phyloP scores from a whole-genome alignment of 129 eudicot species.

The Deinandra increscens region DNA sequence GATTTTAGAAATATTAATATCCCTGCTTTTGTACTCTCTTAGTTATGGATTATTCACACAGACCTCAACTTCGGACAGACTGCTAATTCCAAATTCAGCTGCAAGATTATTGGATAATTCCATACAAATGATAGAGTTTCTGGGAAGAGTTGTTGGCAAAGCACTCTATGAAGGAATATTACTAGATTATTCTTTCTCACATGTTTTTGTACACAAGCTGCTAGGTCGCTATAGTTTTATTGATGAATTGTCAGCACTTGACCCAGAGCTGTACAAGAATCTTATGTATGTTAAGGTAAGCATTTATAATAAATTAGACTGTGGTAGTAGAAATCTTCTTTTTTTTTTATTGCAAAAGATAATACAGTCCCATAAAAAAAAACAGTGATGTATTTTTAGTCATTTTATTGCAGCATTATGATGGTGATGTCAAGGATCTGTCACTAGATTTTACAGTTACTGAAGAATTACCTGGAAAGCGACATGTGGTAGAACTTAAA shows the following conservation, averaged over 20 bases:
- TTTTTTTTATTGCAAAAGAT: background rate
- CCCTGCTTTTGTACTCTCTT: background rate
- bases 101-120: conserved; percentile 81
- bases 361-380: background rate
- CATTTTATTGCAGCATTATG: conserved; percentile 73
- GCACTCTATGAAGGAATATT: conserved; percentile 96
- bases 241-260: conserved; percentile 88
- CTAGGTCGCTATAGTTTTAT: conserved; percentile 93
- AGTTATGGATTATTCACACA: conserved; percentile 93
- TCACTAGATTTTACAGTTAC: conserved; percentile 91
- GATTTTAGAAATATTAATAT: background rate
- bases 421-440: conserved; percentile 86
- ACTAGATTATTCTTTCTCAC: conserved; percentile 90
- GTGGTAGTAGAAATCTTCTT: background rate
- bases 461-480: conserved; percentile 79
- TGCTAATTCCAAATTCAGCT: conserved; percentile 71
- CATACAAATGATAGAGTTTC: conserved; percentile 86
- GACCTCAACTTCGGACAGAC: conserved; percentile 90
- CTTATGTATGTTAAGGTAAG: conserved; percentile 94
- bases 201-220: conserved; percentile 89
- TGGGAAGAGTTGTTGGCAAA: conserved; percentile 95
- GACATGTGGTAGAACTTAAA: conserved; percentile 82
- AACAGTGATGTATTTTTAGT: conserved; percentile 15
- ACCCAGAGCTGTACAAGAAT: conserved; percentile 93
- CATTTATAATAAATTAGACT: background rate